These are phyloP conservation scores for Tagetes erecta DNA, from an alignment of 129 eudicot genomes.

Conservation along the genomic window DNA sequence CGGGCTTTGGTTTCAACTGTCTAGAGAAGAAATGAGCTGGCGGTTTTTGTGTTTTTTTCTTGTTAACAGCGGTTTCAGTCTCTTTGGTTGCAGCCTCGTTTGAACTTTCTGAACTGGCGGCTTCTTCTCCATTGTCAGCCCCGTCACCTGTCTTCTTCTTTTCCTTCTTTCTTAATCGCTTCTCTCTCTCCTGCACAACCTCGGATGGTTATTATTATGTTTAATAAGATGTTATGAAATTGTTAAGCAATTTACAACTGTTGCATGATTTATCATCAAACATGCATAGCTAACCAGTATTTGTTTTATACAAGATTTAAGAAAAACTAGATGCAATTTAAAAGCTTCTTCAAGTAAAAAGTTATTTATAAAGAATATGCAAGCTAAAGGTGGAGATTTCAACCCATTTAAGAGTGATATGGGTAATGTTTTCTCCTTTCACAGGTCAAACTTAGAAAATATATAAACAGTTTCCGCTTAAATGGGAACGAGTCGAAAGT, in stretches of 20 bases:
- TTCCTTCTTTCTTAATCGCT: slow-evolving; percentile 80
- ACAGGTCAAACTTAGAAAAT: neutral
- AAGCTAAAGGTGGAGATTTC: neutral
- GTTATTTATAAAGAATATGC: neutral
- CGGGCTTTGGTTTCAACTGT: slow-evolving; percentile 58
- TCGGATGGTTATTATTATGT: neutral
- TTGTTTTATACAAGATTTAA: neutral
- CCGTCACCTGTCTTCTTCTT: slow-evolving; percentile 46
- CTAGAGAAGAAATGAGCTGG: slow-evolving; percentile 34
- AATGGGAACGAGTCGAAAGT: neutral
- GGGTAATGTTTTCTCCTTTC: neutral
- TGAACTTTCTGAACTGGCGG: slow-evolving; percentile 28
- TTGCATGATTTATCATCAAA: slow-evolving; percentile 6
- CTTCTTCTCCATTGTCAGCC: slow-evolving; percentile 42
- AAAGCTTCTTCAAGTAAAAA: neutral
- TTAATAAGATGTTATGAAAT: neutral
- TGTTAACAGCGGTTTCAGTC: slow-evolving; percentile 13
- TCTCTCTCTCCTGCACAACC: slow-evolving; percentile 73
- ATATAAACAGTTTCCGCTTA: neutral
- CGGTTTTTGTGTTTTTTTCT: slow-evolving; percentile 38
- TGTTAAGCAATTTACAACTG: neutral
- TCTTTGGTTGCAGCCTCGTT: slow-evolving; percentile 37
- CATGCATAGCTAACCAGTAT: neutral
- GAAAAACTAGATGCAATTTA: neutral
- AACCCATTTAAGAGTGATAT: neutral